Base-by-base conservation (phyloP, 108 stramenopile species). In the Epithemia pelagica region DNA sequence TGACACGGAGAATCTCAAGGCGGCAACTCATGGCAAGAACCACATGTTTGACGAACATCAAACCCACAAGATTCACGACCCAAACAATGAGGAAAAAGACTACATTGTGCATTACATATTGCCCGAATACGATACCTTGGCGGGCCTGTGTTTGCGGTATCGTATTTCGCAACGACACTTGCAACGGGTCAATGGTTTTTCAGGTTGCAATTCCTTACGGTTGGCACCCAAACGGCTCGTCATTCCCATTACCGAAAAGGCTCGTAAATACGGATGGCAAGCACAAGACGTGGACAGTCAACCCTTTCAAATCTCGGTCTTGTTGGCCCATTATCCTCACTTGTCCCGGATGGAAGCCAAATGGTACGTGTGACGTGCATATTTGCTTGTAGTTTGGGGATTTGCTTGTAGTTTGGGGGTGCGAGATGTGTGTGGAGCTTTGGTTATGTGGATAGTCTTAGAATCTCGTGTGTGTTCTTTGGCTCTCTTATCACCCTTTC, bases 121-220 rank as follows among this genome's bases (percentile, higher is more conserved):
- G 10, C 5, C 37, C 37, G 90, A 88, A 61, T 85, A 88, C 56
- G 91, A 93, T 63, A 93, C 91, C 1, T 37, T 93, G 10, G 85
- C 87, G 65, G 91, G 91, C 28, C 70, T 93, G 52, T 93, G 91
- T 59, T 63, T 93, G 30, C 78, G 83, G 20, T 93, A 93, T 74
- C 88, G 88, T 64, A 74, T 87, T 25, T 81, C 75, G 21, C 83
- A 83, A 0, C 75, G 81, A n/a, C 59, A 67, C 15, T 61, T 91
- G 56, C 69, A 85, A 68, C 85, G 83, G 59, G 81, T 72, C 10
- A 91, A 91, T 67, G 72, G 80, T 28, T 91, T 91, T 71, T 84
- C 84, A 20, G 91, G 89, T 19, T 5, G 15, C 37, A 80, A 83
- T 60, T 78, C 74, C 7, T 67, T 93, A n/a, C 79, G 74, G 23